Evolutionary conservation across 179 eudicot genomes (phyloP).

Genomic region (Carnegiea gigantea): DNA sequence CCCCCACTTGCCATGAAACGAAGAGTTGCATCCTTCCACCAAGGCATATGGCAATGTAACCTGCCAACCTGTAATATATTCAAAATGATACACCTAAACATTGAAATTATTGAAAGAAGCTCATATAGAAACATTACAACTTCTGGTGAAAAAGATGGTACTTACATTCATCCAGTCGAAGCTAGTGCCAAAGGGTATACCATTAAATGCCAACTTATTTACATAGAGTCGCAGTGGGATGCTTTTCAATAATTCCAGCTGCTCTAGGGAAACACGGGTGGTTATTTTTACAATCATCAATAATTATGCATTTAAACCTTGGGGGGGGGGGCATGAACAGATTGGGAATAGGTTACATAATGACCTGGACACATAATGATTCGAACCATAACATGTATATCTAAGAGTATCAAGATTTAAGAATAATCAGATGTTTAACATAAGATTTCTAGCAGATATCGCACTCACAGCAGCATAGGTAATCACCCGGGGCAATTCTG

Average conservation of each 20-base stretch:
- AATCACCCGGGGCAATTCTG: conserved; percentile 53
- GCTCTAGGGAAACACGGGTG: neutral
- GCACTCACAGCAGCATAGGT: conserved; percentile 76
- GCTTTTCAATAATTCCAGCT: conserved; percentile 70
- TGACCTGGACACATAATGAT: neutral
- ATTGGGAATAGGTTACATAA: no score
- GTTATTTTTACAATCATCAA: neutral
- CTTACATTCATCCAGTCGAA: conserved; percentile 75
- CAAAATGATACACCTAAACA: neutral
- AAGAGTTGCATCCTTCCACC: conserved; percentile 93
- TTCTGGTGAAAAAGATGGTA: conserved; percentile 1
- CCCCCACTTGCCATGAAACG: conserved; percentile 86
- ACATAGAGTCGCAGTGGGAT: conserved; percentile 57
- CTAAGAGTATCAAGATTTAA: neutral
- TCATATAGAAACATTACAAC: neutral
- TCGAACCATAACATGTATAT: neutral
- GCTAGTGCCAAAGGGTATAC: conserved; percentile 48
- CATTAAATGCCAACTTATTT: conserved; percentile 48
- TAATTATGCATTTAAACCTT: neutral
- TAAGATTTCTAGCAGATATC: neutral
- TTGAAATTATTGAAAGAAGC: conserved; percentile 9
- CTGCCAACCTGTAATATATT: conserved; percentile 57
- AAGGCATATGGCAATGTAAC: conserved; percentile 80
- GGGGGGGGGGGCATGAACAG: no score
- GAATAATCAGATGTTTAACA: neutral